Percentiles rank a stretch among this genome's conserved stretches.
phyloP scores from a whole-genome alignment of 2,329 filamentous ascomycete species.

The Akanthomyces lecanii region DNA sequence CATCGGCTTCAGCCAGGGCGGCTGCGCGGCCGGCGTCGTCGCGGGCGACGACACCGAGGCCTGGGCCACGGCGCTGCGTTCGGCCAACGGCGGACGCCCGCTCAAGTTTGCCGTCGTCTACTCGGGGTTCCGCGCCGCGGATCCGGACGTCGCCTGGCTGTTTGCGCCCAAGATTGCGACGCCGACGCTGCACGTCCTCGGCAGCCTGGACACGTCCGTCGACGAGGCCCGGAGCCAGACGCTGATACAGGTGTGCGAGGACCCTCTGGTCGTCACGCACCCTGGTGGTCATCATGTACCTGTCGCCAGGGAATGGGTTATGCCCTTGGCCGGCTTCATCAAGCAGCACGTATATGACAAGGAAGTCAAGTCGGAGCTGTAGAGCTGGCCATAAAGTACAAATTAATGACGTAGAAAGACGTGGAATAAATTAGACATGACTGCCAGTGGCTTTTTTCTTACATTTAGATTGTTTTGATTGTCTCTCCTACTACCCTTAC shows the following conservation, averaged over 20 bases:
- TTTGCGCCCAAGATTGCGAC: constrained; percentile 74
- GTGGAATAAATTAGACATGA: neutral
- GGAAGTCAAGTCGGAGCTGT: constrained; percentile 25
- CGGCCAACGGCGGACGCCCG: constrained; percentile 42
- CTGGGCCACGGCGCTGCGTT: constrained; percentile 45
- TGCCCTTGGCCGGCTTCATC: constrained; percentile 71
- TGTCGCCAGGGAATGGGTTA: constrained; percentile 73
- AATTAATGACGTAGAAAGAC: constrained; percentile 18
- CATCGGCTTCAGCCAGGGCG: constrained; percentile 80
- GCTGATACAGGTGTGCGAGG: constrained; percentile 61
- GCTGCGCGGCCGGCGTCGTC: constrained; percentile 66
- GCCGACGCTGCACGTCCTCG: constrained; percentile 76
- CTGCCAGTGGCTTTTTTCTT: neutral
- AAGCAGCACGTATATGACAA: constrained; percentile 34
- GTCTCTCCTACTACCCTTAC: neutral
- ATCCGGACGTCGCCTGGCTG: constrained; percentile 54
- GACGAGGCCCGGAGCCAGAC: constrained; percentile 67
- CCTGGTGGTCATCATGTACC: constrained; percentile 91
- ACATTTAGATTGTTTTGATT: constrained; percentile 7
- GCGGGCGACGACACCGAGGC: constrained; percentile 42
- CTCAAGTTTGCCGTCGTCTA: constrained; percentile 73
- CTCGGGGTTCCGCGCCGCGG: constrained; percentile 68
- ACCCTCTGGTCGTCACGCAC: constrained; percentile 58
- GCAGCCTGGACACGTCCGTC: constrained; percentile 82
- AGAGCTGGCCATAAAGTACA: neutral